Base-by-base conservation (phyloP, 345 rosid genomes). In the Gossypium herbaceum region DNA sequence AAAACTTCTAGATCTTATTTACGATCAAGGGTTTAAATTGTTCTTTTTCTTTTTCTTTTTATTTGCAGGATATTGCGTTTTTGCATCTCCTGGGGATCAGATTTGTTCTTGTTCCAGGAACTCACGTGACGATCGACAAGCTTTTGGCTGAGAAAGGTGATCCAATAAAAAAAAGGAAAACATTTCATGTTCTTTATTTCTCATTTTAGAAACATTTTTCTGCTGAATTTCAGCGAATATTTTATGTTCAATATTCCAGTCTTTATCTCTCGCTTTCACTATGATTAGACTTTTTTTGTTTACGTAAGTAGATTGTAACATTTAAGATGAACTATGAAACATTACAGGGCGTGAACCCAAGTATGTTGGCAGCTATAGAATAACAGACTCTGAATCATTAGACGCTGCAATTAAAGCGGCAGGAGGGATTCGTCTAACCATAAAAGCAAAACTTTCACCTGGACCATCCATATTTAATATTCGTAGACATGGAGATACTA, bases 391-490 rank as follows among this genome's bases (percentile, higher is more conserved):
- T 16, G 92, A 87, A 78, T 90, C 98, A 10, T 83, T 95, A 60
- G 90, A 88, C 60, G 98, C 98, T 45, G 96, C 98, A 10, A 90
- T 85, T 88, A 97, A 95, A 86, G 98, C 99, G 17, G 92, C 98
- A 9, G 98, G 99, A 44, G 92, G 91, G 55, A 91, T 91, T 78
- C 92, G 94, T 2, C 79, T 91, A 79, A 86, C 89, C 92, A 88
- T 95, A 59, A 98, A 95, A 79, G 97, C 98, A 6, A 95, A 95
- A 76, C 88, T 95, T 69, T 95, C 98, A 71, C 99, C 98, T 34
- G 97, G 98, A 50, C 98, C 98, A 79, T 88, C 97, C 55, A 92
- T 87, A 75, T 88, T 84, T 34, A 90, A 87, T 79, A 78, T 94
- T 34, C 95, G 92, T 45, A 85, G 98, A 54, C 98, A 94, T 75